A percentile compares a stretch with the other conserved stretches of the same genome.
These are phyloP conservation scores for Oryza officinalis DNA, from an alignment of 176 grass and related monocot genomes.

Conservation along the genomic window DNA sequence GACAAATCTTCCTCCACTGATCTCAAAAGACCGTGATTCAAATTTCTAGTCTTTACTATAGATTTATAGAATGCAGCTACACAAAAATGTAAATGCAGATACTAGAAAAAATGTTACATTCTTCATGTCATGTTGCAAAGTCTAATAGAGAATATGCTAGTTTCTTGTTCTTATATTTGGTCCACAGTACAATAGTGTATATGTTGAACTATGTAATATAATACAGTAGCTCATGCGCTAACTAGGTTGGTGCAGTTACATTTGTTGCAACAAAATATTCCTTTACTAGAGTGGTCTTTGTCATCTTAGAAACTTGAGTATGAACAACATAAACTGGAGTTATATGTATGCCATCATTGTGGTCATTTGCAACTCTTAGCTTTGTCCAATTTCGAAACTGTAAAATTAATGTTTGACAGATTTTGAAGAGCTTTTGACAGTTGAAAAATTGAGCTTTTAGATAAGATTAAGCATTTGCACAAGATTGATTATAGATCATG, in stretches of 20 bases:
- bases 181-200: constrained; percentile 7
- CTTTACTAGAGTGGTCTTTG: background rate
- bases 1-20: constrained; percentile 81
- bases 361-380: constrained; percentile 24
- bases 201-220: constrained; percentile 6
- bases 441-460: constrained; percentile 11
- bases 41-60: constrained; percentile 6
- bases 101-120: constrained; percentile 25
- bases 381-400: constrained; percentile 22
- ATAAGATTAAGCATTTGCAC: background rate
- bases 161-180: background rate
- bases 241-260: constrained; percentile 18
- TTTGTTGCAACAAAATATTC: constrained; percentile 27
- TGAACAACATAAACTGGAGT: constrained; percentile 12
- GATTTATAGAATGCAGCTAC: background rate
- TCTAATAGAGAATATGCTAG: background rate
- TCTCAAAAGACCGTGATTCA: background rate
- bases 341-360: constrained; percentile 13
- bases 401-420: background rate
- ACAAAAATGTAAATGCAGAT: constrained; percentile 1
- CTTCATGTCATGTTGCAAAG: constrained; percentile 17
- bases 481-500: background rate
- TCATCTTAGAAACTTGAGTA: constrained; percentile 16
- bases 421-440: background rate
- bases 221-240: background rate